Conservation (phyloP, 2,329 filamentous ascomycete species). For the Podosphaera aphanis region DNA sequence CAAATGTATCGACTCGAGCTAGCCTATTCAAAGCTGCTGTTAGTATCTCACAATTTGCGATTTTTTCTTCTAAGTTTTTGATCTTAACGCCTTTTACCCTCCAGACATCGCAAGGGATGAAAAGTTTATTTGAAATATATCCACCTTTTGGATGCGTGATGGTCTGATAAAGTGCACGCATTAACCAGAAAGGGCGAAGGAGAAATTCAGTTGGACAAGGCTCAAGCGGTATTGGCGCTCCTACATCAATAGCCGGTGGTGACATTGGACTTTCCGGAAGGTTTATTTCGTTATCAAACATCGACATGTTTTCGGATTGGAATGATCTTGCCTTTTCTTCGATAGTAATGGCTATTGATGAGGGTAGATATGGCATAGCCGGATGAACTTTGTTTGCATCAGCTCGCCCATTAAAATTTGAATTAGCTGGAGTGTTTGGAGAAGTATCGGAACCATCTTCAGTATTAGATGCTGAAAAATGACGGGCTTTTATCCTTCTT, state of each 20-base stretch:
- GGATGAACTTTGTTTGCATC: conserved; percentile 25
- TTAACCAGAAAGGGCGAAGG: conserved; percentile 91
- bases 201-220: conserved; percentile 76
- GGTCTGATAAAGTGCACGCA: conserved; percentile 83
- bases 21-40: conserved; percentile 75
- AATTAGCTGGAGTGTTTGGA: conserved; percentile 48
- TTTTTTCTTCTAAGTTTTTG: conserved; percentile 78
- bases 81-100: conserved; percentile 81
- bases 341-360: conserved; percentile 40
- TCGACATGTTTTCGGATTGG: conserved; percentile 43
- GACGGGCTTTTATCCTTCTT: conserved; percentile 48
- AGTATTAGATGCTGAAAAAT: conserved; percentile 40
- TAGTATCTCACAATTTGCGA: conserved; percentile 71
- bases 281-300: conserved; percentile 71
- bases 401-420: conserved; percentile 17
- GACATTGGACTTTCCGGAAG: conserved; percentile 38
- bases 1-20: conserved; percentile 60
- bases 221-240: conserved; percentile 59
- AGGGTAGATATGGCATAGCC: conserved; percentile 40
- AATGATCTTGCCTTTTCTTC: conserved; percentile 31
- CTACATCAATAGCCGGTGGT: conserved; percentile 28
- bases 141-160: conserved; percentile 77
- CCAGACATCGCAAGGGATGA: conserved; percentile 85
- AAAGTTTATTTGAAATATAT: conserved; percentile 76
- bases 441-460: conserved; percentile 42